Percentiles rank a stretch among this genome's conserved stretches.
phyloP scores from a whole-genome alignment of 257 asterid genomes.

The Lycium barbarum region DNA sequence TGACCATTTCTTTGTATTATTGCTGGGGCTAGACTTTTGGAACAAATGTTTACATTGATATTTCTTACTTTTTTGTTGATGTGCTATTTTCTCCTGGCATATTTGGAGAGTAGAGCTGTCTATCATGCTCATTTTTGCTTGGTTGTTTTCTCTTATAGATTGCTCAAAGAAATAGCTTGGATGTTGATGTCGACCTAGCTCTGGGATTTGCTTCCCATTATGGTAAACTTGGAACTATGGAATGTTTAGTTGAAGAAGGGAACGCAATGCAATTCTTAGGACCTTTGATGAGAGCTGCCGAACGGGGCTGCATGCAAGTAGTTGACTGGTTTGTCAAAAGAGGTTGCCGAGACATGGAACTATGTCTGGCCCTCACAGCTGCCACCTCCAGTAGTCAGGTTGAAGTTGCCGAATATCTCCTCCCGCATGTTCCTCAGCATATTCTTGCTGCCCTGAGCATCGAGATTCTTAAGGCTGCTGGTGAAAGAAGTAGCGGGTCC shows the following conservation, averaged over 20 bases:
- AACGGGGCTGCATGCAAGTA: constrained; percentile 91
- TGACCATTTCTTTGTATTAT: constrained; percentile 29
- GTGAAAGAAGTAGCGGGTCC: constrained; percentile 91
- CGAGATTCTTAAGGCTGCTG: constrained; percentile 97
- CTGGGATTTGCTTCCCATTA: constrained; percentile 96
- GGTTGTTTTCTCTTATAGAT: constrained; percentile 54
- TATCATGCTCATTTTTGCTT: constrained; percentile 23
- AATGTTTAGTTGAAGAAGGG: constrained; percentile 95
- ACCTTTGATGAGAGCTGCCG: constrained; percentile 97
- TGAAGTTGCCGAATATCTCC: constrained; percentile 77
- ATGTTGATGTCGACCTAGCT: constrained; percentile 96
- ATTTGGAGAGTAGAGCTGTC: neutral
- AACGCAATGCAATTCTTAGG: constrained; percentile 95
- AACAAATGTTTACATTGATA: neutral
- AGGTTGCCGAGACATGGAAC: constrained; percentile 97
- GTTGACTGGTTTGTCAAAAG: constrained; percentile 90
- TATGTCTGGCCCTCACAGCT: constrained; percentile 95
- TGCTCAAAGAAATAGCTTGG: constrained; percentile 98
- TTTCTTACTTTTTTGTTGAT: neutral
- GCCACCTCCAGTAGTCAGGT: constrained; percentile 97
- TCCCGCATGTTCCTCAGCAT: constrained; percentile 94
- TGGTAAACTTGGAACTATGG: constrained; percentile 91
- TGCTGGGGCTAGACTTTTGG: neutral
- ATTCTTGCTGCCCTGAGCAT: constrained; percentile 91
- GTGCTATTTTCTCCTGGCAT: neutral